Evolutionary conservation across 169 alveolate genomes (phyloP).

Genomic region (Babesia gibsoni): DNA sequence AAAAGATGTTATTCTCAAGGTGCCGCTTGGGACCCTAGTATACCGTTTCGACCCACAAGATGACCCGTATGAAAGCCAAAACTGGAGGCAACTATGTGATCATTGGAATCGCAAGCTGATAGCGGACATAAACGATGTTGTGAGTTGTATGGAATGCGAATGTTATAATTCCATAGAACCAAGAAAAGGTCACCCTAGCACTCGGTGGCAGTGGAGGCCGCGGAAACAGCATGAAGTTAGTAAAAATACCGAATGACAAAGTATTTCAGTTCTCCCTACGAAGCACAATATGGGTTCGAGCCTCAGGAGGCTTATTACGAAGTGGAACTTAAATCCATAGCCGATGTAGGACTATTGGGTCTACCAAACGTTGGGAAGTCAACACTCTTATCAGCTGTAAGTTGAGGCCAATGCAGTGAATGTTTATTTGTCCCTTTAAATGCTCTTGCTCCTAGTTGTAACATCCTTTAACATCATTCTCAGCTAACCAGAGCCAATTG

Average conservation of each 20-base stretch:
- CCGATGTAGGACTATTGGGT: constrained; percentile 58
- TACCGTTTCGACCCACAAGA: constrained; percentile 20
- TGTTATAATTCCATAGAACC: background rate
- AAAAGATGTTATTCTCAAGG: constrained; percentile 25
- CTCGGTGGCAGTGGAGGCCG: constrained; percentile 58
- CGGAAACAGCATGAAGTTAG: constrained; percentile 58
- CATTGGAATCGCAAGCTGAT: constrained; percentile 27
- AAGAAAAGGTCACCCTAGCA: constrained; percentile 34
- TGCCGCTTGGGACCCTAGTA: constrained; percentile 58
- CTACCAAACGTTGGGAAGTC: constrained; percentile 65
- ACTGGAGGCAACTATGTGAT: constrained; percentile 40
- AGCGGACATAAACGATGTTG: constrained; percentile 49
- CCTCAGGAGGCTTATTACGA: constrained; percentile 57
- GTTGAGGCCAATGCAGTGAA: too few species aligned
- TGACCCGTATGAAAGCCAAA: background rate
- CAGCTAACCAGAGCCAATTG: constrained; percentile 58
- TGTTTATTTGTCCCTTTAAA: too few species aligned
- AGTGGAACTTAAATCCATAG: constrained; percentile 53
- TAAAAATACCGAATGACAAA: background rate
- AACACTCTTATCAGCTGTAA: constrained; percentile 53
- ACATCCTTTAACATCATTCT: background rate
- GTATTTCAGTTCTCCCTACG: constrained; percentile 34
- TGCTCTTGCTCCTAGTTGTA: background rate
- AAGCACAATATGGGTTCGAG: constrained; percentile 37
- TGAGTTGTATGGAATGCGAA: background rate